Evolutionary conservation across 1,139 yeast genomes (phyloP), one percentile per base, ranked within the genome.

Genomic region (Kodamaea anthophila): DNA sequence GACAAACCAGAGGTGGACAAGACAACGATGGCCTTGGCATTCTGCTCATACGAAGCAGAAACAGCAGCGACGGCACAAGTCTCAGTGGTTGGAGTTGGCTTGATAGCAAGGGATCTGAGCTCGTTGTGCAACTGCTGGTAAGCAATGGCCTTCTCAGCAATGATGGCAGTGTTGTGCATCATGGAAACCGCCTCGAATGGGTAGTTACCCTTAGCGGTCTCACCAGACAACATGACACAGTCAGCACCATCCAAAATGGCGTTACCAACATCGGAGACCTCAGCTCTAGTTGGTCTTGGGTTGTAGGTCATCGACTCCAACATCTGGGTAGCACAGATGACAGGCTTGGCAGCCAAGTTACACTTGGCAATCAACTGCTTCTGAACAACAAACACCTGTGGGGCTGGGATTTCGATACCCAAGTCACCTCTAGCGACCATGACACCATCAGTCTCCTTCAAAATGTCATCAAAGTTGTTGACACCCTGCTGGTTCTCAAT

Each of bases 211-310:
- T 93, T 91, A 55, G 99, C 98, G 49, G 99, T 91, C 72, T 91
- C 99, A 60, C 98, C 98, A 34, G 96, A 84, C 63, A 91, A 77
- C 98, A 91, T 91, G 58, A 88, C 96, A 82, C 97, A 91, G 73
- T 91, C 99, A 54, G 97, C 96, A 69, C 99, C 99, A 58, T 91
- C 99, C 60, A 91, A 77, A 50, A 93, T 83, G 49, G 98, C 98
- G 65, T 91, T 91, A 70, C 98, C 98, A 43, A 93, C 98, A 65
- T 91, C 99, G 34, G 95, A 82, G 42, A 91, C 97, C 72, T 91
- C 99, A 49, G 99, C 99, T 73, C 99, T 85, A 59, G 99, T 91
- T 65, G 99, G 98, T 69, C 98, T 83, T 60, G 99, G 99, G 81
- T 91, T 93, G 70, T 82, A 86, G 39, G 97, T 91, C 99, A 91